Percentiles rank a stretch among this genome's conserved stretches.
Evolutionary conservation across 1,284 basidiomycete genomes (phyloP).

Genomic region (Flammula alnicola): DNA sequence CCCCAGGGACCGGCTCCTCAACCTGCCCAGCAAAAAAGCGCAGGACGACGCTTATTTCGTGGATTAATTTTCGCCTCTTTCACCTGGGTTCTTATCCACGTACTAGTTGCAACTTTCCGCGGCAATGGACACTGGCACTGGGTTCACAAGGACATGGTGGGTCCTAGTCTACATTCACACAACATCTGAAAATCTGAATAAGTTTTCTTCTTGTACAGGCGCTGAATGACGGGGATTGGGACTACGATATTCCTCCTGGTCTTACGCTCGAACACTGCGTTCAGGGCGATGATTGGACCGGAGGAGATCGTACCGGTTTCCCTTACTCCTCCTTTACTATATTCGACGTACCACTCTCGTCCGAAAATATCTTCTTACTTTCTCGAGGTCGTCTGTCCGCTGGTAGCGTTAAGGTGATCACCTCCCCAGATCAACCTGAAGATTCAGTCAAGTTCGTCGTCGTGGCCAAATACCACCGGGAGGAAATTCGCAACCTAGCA

Average conservation of each 20-base stretch:
- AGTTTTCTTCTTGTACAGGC: not conserved
- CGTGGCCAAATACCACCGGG: constrained; percentile 32
- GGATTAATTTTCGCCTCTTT: constrained; percentile 2
- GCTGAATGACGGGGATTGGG: constrained; percentile 1
- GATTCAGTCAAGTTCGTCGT: constrained; percentile 38
- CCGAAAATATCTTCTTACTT: constrained; percentile 43
- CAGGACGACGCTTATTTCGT: constrained; percentile 3
- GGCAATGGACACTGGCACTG: too few species aligned
- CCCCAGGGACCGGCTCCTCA: not conserved
- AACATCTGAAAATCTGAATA: too few species aligned
- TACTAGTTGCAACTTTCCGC: too few species aligned
- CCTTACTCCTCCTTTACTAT: constrained; percentile 27
- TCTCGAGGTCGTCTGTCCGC: constrained; percentile 39
- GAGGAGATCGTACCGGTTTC: constrained; percentile 2
- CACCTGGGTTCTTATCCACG: too few species aligned
- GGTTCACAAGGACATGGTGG: too few species aligned
- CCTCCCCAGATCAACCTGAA: constrained; percentile 30
- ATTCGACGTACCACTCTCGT: constrained; percentile 40
- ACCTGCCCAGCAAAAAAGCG: not conserved
- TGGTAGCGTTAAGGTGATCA: constrained; percentile 33
- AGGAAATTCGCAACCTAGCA: constrained; percentile 31
- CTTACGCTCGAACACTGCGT: constrained; percentile 17
- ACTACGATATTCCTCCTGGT: constrained; percentile 17
- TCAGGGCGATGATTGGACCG: constrained; percentile 12
- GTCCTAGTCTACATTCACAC: too few species aligned